phyloP scores from a whole-genome alignment of 1,284 basidiomycete species.

The Pyrrhoderma noxium region DNA sequence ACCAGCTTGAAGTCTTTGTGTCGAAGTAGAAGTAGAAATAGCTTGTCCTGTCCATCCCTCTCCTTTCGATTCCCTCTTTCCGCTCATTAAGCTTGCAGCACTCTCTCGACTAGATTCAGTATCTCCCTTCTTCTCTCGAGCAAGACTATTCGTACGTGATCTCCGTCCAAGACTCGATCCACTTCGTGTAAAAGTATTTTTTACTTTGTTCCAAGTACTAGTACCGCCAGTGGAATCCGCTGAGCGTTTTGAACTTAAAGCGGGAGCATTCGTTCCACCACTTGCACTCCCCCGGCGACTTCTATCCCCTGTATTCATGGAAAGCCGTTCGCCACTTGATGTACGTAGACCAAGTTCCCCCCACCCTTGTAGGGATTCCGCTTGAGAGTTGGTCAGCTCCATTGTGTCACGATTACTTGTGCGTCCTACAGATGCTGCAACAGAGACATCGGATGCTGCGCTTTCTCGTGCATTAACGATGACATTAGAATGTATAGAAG shows the following conservation, averaged over 20 bases:
- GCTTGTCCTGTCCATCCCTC: slow-evolving; percentile 7
- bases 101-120: slow-evolving; percentile 67
- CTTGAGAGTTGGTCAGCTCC: slow-evolving; percentile 11
- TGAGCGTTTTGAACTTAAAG: slow-evolving; percentile 44
- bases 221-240: slow-evolving; percentile 31
- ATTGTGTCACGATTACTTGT: not conserved
- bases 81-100: slow-evolving; percentile 55
- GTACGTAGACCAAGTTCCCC: not conserved
- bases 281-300: not conserved
- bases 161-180: slow-evolving; percentile 60
- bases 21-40: not conserved
- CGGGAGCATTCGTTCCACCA: slow-evolving; percentile 7
- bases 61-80: slow-evolving; percentile 29
- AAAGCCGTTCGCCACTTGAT: too few species aligned
- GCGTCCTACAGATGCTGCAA: not conserved
- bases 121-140: slow-evolving; percentile 50
- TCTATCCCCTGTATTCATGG: too few species aligned
- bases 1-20: not conserved
- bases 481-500: slow-evolving; percentile 36
- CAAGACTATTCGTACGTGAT: slow-evolving; percentile 69
- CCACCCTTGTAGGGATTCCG: slow-evolving; percentile 15
- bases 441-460: slow-evolving; percentile 9
- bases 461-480: slow-evolving; percentile 30
- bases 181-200: slow-evolving; percentile 52
- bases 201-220: slow-evolving; percentile 64